Conservation (phyloP, 345 rosid species). For the Linum trigynum region DNA sequence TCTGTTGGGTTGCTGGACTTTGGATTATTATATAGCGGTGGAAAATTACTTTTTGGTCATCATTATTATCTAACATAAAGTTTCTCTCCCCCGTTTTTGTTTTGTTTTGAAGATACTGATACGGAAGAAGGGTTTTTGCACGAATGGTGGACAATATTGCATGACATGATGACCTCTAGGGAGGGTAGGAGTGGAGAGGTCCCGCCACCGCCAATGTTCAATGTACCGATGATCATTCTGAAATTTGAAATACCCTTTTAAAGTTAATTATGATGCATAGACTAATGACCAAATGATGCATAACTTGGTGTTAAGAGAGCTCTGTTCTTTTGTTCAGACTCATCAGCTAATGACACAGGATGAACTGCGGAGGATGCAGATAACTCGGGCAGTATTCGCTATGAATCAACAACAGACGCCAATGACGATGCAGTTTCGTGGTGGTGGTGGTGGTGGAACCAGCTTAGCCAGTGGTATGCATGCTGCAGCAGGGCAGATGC, state of each 20-base stretch:
- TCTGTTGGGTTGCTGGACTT: too few relatives aligned
- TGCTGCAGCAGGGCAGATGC: constrained; percentile 6
- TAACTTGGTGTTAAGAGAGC: constrained; percentile 1
- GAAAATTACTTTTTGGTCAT: not conserved
- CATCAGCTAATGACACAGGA: not conserved
- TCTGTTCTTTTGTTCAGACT: constrained; percentile 10
- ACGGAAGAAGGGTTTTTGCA: constrained; percentile 20
- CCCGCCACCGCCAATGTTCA: too few relatives aligned
- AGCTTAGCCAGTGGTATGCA: not conserved
- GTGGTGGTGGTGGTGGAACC: constrained; percentile 6
- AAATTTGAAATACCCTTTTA: too few relatives aligned
- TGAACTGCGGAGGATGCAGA: constrained; percentile 6
- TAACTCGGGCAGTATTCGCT: not conserved
- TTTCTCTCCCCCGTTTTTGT: not conserved
- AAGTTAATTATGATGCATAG: not conserved
- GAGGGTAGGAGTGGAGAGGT: constrained; percentile 1
- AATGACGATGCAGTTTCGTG: constrained; percentile 11
- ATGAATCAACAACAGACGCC: constrained; percentile 4
- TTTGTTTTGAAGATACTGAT: constrained; percentile 20
- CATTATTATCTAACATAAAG: not conserved
- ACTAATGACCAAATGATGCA: constrained; percentile 15
- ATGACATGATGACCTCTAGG: constrained; percentile 16
- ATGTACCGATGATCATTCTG: too few relatives aligned
- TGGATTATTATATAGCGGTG: not conserved
- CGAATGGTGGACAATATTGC: constrained; percentile 33